phyloP scores from a whole-genome alignment of 2,329 filamentous ascomycete genomes.

The Mycosphaerelloides madeirae region DNA sequence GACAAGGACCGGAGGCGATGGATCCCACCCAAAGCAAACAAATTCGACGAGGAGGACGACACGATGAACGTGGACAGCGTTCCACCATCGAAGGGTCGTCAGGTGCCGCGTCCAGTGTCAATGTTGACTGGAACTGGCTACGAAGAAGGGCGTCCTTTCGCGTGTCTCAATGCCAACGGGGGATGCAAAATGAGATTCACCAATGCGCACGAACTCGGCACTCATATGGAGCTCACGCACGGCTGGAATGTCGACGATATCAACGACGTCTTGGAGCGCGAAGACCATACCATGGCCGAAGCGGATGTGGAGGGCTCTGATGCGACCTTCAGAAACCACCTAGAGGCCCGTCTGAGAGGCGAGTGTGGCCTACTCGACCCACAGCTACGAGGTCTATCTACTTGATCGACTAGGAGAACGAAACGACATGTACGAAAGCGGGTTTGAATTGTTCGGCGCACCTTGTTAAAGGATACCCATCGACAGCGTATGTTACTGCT shows the following conservation, averaged over 20 bases:
- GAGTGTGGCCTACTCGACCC: too few relatives aligned
- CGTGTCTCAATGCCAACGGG: conserved; percentile 43
- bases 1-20: conserved; percentile 5
- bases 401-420: too few relatives aligned
- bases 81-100: conserved; percentile 1
- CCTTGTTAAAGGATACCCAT: too few relatives aligned
- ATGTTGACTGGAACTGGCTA: conserved; percentile 56
- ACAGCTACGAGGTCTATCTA: too few relatives aligned
- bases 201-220: conserved; percentile 54
- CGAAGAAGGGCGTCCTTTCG: conserved; percentile 46
- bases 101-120: conserved; percentile 17
- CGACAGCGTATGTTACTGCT: too few relatives aligned
- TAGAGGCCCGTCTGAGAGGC: background rate
- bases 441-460: too few relatives aligned
- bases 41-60: conserved; percentile 8
- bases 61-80: conserved; percentile 13
- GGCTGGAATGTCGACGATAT: conserved; percentile 36
- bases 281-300: background rate
- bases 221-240: conserved; percentile 49
- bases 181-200: conserved; percentile 53
- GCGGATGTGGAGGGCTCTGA: background rate
- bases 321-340: background rate
- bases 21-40: conserved; percentile 6
- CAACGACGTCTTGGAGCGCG: conserved; percentile 32
- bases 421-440: too few relatives aligned